These are phyloP conservation scores for Cucumis hystrix DNA, from an alignment of 306 rosid genomes.

Conservation along the genomic window DNA sequence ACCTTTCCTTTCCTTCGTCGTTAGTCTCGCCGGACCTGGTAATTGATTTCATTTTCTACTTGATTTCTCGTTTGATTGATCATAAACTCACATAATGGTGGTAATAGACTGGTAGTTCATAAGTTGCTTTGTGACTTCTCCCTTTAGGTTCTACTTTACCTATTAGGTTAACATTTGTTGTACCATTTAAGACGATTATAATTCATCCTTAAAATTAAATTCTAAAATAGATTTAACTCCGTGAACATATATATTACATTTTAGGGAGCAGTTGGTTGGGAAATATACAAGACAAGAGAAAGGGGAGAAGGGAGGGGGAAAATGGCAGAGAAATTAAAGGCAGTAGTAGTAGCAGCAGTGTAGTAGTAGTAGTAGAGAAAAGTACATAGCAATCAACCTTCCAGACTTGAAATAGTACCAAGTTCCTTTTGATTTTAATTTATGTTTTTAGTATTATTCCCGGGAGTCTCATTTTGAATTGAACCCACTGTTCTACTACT, in stretches of 20 bases:
- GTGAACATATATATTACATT: not conserved
- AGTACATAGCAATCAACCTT: not conserved
- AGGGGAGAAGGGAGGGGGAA: too few relatives aligned
- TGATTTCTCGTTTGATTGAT: too few relatives aligned
- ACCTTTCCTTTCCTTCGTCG: too few relatives aligned
- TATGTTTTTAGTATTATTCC: not conserved
- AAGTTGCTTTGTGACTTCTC: not conserved
- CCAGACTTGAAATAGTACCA: not conserved
- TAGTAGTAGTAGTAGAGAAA: not conserved
- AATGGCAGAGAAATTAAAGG: too few relatives aligned
- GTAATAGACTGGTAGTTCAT: too few relatives aligned
- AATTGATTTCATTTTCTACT: too few relatives aligned
- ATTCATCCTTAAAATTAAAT: conserved; percentile 1
- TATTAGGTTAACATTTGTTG: conserved; percentile 1
- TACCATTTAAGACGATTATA: conserved; percentile 3
- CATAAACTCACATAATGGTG: too few relatives aligned
- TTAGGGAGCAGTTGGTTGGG: not conserved
- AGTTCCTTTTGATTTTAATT: not conserved
- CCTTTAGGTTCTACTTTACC: not conserved
- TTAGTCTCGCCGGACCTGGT: too few relatives aligned
- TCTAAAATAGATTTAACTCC: not conserved
- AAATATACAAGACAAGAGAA: too few relatives aligned
- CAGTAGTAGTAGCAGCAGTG: too few relatives aligned
- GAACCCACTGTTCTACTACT: not conserved
- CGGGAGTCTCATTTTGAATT: not conserved